Conservation (phyloP, 192 early-diverging fungal species). For the Backusella macrospora region DNA sequence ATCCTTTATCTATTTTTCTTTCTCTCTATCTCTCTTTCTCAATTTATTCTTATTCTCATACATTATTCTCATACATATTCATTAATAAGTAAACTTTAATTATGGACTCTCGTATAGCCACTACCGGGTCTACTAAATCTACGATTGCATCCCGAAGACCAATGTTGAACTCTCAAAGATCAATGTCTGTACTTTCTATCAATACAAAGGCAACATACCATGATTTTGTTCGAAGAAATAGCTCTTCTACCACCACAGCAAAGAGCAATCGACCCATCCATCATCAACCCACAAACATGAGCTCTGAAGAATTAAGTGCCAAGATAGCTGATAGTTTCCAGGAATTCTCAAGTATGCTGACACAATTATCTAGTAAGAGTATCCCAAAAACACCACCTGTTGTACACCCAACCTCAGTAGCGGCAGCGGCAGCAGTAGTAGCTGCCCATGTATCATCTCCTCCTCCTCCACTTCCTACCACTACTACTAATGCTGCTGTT, state of each 20-base stretch:
- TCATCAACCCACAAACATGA: constrained; percentile 13
- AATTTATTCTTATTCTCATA: neutral
- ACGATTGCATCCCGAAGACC: constrained; percentile 15
- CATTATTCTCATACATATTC: neutral
- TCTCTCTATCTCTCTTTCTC: neutral
- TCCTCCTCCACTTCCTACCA: neutral
- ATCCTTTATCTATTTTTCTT: neutral
- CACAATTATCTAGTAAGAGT: constrained; percentile 7
- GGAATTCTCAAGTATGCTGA: constrained; percentile 31
- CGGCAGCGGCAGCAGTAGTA: constrained; percentile 7
- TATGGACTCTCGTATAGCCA: constrained; percentile 12
- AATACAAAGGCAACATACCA: constrained; percentile 10
- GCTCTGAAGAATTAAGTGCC: constrained; percentile 31
- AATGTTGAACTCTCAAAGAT: constrained; percentile 20
- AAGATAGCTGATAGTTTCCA: constrained; percentile 42
- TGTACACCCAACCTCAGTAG: neutral
- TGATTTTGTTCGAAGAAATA: constrained; percentile 14
- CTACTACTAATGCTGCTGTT: neutral
- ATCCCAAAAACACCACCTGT: neutral
- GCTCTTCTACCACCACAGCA: constrained; percentile 5
- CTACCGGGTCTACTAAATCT: constrained; percentile 1
- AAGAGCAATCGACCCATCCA: neutral
- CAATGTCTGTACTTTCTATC: constrained; percentile 17
- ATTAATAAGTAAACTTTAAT: neutral
- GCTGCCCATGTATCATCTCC: neutral